phyloP scores from a whole-genome alignment of 1,139 yeast species.

The Kodamaea sp. region DNA sequence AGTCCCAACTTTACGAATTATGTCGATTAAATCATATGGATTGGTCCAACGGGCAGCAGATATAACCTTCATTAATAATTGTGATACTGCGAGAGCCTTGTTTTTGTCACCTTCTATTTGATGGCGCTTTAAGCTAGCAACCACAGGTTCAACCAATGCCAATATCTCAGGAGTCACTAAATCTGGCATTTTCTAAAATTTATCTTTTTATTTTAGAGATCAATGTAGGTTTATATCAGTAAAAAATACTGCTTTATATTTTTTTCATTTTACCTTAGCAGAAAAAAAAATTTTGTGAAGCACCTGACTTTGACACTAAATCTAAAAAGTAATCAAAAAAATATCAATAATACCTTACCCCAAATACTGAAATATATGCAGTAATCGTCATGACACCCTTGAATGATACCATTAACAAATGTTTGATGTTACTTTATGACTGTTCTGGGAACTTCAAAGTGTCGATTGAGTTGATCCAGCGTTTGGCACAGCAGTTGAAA shows the following conservation, averaged over 20 bases:
- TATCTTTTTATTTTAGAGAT: no score
- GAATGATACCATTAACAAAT: slow-evolving; percentile 24
- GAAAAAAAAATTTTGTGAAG: no score
- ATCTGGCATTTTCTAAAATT: slow-evolving; percentile 4
- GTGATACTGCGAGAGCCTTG: slow-evolving; percentile 85
- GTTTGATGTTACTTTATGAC: slow-evolving; percentile 31
- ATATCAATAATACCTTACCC: not conserved
- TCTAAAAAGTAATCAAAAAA: not conserved
- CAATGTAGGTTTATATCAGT: no score
- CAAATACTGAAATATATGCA: not conserved
- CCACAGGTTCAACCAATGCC: slow-evolving; percentile 39
- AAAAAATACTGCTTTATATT: no score
- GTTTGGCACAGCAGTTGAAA: slow-evolving; percentile 39
- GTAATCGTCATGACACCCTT: slow-evolving; percentile 12
- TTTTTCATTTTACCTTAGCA: no score
- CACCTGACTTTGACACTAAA: no score
- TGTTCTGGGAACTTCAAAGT: slow-evolving; percentile 30
- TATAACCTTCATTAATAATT: slow-evolving; percentile 79
- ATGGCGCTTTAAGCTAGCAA: slow-evolving; percentile 56
- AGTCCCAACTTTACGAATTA: slow-evolving; percentile 64
- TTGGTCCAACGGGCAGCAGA: slow-evolving; percentile 87
- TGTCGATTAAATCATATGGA: slow-evolving; percentile 64
- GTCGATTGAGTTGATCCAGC: slow-evolving; percentile 39
- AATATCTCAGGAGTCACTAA: slow-evolving; percentile 33
- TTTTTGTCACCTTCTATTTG: slow-evolving; percentile 70